Conservation (phyloP, 305 asterid genomes). For the Andrographis paniculata region DNA sequence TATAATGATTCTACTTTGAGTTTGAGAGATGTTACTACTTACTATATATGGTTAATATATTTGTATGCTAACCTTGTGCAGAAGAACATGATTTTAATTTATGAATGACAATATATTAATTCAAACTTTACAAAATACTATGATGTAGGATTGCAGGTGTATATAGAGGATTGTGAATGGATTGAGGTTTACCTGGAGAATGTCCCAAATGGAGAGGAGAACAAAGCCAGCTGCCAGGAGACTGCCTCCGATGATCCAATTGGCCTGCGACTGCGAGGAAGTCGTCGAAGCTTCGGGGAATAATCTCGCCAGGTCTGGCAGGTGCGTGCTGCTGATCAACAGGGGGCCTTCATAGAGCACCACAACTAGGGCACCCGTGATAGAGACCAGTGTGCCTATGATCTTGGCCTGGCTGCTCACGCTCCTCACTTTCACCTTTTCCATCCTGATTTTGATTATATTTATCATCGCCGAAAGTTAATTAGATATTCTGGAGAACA, state of each 20-base stretch:
- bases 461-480: too few relatives aligned
- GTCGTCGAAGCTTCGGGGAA: not conserved
- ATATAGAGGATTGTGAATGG: too few relatives aligned
- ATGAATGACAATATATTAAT: too few relatives aligned
- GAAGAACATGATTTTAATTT: too few relatives aligned
- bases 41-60: too few relatives aligned
- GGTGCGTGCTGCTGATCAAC: constrained; percentile 1
- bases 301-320: not conserved
- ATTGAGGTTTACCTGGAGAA: constrained; percentile 25
- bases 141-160: too few relatives aligned
- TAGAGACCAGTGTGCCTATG: constrained; percentile 21
- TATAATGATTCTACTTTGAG: too few relatives aligned
- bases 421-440: constrained; percentile 20
- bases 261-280: constrained; percentile 1
- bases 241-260: constrained; percentile 30
- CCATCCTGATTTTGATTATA: constrained; percentile 21
- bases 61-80: too few relatives aligned
- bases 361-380: constrained; percentile 25
- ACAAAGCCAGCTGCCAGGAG: constrained; percentile 18
- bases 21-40: too few relatives aligned
- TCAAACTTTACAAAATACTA: too few relatives aligned
- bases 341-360: constrained; percentile 25
- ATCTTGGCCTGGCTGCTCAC: constrained; percentile 23
- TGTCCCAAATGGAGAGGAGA: constrained; percentile 22
- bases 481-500: too few relatives aligned